A percentile compares a stretch with the other conserved stretches of the same genome.
Conservation (phyloP, 306 rosid species). For the Ochetophila trinervis region DNA sequence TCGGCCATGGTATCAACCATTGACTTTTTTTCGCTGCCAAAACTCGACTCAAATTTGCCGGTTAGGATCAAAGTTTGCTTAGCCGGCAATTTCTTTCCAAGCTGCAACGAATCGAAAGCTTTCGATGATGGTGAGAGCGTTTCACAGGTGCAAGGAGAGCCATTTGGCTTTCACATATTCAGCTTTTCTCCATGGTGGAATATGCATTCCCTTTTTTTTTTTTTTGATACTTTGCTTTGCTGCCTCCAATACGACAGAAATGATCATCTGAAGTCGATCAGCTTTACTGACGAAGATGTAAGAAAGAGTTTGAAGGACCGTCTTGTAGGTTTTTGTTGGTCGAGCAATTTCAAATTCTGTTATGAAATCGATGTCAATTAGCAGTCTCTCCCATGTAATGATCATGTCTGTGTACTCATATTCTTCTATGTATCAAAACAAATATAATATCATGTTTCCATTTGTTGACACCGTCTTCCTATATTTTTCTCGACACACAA, state of each 20-base stretch:
- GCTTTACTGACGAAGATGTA: conserved; percentile 60
- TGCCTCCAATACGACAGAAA: conserved; percentile 64
- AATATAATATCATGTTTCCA: neutral
- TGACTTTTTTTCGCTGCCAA: neutral
- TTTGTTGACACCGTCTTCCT: neutral
- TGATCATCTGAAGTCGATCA: conserved; percentile 52
- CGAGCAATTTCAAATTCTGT: conserved; percentile 81
- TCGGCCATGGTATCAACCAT: conserved; percentile 19
- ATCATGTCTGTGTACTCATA: conserved; percentile 71
- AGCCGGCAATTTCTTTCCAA: neutral
- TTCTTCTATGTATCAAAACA: conserved; percentile 41
- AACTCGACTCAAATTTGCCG: conserved; percentile 7
- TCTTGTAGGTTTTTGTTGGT: conserved; percentile 55
- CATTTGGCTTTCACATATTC: conserved; percentile 77
- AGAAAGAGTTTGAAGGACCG: conserved; percentile 62
- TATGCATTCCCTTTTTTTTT: conserved; percentile 65
- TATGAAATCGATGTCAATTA: conserved; percentile 68
- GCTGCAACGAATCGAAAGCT: neutral
- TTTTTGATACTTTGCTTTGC: conserved; percentile 72
- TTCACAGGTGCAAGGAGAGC: conserved; percentile 46
- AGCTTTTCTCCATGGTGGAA: conserved; percentile 76
- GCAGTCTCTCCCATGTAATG: conserved; percentile 38
- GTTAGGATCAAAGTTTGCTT: conserved; percentile 7
- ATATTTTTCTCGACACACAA: neutral
- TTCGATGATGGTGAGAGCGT: neutral